These are phyloP conservation scores for Wickerhamiella kurtzmanii DNA, from an alignment of 805 yeast species.

Conservation along the genomic window DNA sequence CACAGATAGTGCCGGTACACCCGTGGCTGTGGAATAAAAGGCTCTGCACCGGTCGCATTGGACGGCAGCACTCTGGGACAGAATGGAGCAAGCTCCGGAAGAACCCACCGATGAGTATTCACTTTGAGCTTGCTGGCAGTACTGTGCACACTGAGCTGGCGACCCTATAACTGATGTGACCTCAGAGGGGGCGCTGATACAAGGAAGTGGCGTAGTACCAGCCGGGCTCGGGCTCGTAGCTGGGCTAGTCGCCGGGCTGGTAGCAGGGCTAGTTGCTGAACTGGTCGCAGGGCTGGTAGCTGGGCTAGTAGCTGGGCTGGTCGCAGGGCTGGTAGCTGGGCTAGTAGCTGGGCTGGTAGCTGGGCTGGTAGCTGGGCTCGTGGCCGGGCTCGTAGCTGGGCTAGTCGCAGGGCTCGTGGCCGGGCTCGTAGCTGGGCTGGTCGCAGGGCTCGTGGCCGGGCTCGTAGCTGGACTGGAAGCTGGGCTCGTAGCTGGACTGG, in stretches of 20 bases:
- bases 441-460: neutral
- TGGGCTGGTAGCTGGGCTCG: neutral
- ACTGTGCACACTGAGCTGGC: neutral
- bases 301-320: neutral
- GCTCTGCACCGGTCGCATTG: neutral
- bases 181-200: slow-evolving; percentile 1
- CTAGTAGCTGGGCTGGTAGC: slow-evolving; percentile 1
- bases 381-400: neutral
- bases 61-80: neutral
- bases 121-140: neutral
- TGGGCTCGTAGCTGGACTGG: neutral
- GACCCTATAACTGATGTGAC: slow-evolving; percentile 2
- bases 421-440: neutral
- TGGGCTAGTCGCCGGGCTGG: neutral
- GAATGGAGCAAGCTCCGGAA: neutral
- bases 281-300: neutral
- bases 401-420: neutral
- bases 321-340: neutral
- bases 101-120: neutral
- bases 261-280: neutral
- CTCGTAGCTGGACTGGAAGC: neutral
- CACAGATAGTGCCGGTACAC: neutral
- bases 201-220: neutral
- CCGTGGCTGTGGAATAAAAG: neutral
- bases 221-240: neutral